Base-by-base conservation (phyloP, 768 basidiomycete genomes). In the Amanita jacksonii region DNA sequence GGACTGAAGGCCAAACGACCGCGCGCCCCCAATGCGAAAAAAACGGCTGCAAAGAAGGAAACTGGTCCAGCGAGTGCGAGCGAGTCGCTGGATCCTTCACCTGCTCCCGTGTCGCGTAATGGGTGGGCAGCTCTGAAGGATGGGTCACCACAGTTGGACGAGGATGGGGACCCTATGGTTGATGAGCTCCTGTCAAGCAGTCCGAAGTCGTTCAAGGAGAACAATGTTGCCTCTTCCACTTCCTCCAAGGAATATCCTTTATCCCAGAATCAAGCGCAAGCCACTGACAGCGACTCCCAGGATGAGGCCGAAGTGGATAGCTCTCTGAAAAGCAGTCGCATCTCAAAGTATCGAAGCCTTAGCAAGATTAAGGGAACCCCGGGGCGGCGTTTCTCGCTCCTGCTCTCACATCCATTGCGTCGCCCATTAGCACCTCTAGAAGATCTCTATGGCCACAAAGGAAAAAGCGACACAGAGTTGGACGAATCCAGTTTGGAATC, bases 401-500 rank as follows among this genome's bases (percentile, higher is more conserved):
- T n/a, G n/a, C n/a, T n/a, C n/a, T n/a, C n/a, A n/a, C n/a, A n/a
- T n/a, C n/a, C n/a, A n/a, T n/a, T n/a, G n/a, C n/a, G n/a, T n/a
- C 2, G 8, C n/a, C 8, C 38, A 27, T 28, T 39, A n/a, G n/a
- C n/a, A n/a, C n/a, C n/a, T n/a, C n/a, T 8, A 5, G 13, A 9
- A 22, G 36, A 38, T 15, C 30, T 35, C 2, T 47, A 47, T 18
- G 46, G 38, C 16, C 40, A 27, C 19, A 22, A 35, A 25, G 46
- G 40, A 40, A 47, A 39, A 24, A 13, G 35, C 12, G 45, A 30
- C 5, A 28, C 40, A 16, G 39, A 41, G 10, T 8, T 15, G 2
- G 37, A 28, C 18, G 36, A 27, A 16, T 20, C 24, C 19, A 63
- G 68, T 5, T 68, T 66, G 13, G 69, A 68, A 5, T 70, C 74